phyloP scores from a whole-genome alignment of 2,329 filamentous ascomycete species.

The Apiospora malaysiana region DNA sequence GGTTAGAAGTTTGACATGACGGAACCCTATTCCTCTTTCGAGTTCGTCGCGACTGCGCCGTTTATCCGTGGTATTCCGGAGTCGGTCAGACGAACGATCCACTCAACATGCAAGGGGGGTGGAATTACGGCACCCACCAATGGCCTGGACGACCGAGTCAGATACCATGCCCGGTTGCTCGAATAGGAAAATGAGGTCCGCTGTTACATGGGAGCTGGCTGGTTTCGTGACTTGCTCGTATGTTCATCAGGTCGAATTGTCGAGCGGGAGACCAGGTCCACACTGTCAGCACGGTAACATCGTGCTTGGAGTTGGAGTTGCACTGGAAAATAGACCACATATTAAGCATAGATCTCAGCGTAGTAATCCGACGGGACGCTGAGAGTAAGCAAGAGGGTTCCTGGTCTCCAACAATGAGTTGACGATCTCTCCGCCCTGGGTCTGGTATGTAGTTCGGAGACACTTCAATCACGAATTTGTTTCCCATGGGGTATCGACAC shows the following conservation, averaged over 20 bases:
- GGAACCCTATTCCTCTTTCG: neutral
- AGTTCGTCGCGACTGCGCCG: neutral
- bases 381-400: neutral
- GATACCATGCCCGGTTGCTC: neutral
- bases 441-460: too few relatives aligned
- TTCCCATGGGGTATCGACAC: too few relatives aligned
- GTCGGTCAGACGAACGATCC: neutral
- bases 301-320: neutral
- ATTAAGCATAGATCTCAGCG: neutral
- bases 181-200: neutral
- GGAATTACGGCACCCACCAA: neutral
- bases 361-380: neutral
- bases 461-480: too few relatives aligned
- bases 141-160: neutral
- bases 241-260: neutral
- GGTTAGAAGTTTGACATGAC: neutral
- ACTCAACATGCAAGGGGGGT: neutral
- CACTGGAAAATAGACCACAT: neutral
- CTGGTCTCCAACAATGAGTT: neutral
- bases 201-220: neutral
- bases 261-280: neutral
- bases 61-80: neutral
- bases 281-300: neutral
- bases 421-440: too few relatives aligned
- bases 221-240: neutral